A percentile compares a stretch with the other conserved stretches of the same genome.
Evolutionary conservation across 805 yeast species (phyloP).

Genomic region (Kuraishia molischiana): DNA sequence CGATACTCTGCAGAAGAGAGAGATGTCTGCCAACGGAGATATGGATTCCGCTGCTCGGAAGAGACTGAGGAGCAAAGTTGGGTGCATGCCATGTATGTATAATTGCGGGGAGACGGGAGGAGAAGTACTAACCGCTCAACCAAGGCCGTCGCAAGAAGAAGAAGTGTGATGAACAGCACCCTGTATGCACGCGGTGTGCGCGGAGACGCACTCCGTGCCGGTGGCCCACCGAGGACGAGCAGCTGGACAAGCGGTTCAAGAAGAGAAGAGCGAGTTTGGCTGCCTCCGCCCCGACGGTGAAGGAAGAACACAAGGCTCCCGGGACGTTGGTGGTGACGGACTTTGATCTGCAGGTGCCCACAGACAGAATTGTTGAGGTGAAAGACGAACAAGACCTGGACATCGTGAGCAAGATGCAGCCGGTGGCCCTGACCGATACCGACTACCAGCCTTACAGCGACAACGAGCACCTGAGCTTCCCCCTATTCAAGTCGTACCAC

Average conservation of each 20-base stretch:
- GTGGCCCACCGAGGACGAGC: slow-evolving; percentile 4
- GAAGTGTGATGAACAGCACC: slow-evolving; percentile 7
- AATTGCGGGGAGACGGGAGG: no score
- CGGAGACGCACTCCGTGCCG: slow-evolving; percentile 1
- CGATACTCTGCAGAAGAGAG: no score
- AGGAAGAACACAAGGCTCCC: background rate
- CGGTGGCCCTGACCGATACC: background rate
- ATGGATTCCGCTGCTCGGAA: background rate
- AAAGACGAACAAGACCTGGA: background rate
- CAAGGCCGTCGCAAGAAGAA: slow-evolving; percentile 4
- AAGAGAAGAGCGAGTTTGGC: background rate
- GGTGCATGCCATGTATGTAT: background rate
- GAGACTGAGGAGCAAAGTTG: background rate
- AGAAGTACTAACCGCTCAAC: no score
- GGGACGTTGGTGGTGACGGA: background rate
- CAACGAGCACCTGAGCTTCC: background rate
- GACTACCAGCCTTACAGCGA: background rate
- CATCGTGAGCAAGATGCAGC: background rate
- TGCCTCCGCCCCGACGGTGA: slow-evolving; percentile 1
- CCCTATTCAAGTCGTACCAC: background rate
- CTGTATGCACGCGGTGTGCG: slow-evolving; percentile 4
- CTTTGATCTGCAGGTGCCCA: background rate
- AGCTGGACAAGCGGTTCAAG: slow-evolving; percentile 4
- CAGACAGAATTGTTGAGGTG: background rate
- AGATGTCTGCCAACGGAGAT: no score